phyloP scores from a whole-genome alignment of 805 yeast species.

The Nakazawaea anatomiae region DNA sequence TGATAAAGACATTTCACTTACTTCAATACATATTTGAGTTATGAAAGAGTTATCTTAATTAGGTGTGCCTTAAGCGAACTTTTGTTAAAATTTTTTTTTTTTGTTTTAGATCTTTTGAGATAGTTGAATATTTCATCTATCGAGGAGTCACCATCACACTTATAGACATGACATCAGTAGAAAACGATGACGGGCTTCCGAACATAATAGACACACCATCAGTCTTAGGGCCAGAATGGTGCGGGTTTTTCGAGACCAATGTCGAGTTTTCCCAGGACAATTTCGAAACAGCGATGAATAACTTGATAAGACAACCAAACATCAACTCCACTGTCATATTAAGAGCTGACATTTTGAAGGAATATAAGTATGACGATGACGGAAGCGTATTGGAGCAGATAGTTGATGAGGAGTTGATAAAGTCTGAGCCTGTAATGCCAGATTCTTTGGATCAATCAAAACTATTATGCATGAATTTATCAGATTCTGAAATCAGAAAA shows the following conservation, averaged over 20 bases:
- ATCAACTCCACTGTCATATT: constrained; percentile 88
- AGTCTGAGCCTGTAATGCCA: constrained; percentile 27
- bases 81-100: too few species aligned
- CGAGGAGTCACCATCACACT: too few species aligned
- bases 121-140: too few species aligned
- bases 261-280: constrained; percentile 49
- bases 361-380: constrained; percentile 35
- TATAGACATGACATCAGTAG: too few species aligned
- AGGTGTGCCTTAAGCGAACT: too few species aligned
- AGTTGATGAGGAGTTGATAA: constrained; percentile 18
- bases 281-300: constrained; percentile 71
- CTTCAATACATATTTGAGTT: too few species aligned
- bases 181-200: constrained; percentile 21
- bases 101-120: too few species aligned
- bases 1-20: too few species aligned
- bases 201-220: constrained; percentile 36
- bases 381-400: constrained; percentile 19
- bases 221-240: constrained; percentile 56
- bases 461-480: constrained; percentile 23
- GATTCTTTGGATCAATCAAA: constrained; percentile 15
- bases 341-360: constrained; percentile 75
- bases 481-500: constrained; percentile 34
- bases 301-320: constrained; percentile 77
- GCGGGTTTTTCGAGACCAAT: constrained; percentile 43
- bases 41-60: too few species aligned